A percentile compares a stretch with the other conserved stretches of the same genome.
These are phyloP conservation scores for Pisolithus tinctorius DNA, from an alignment of 768 basidiomycete species.

Conservation along the genomic window DNA sequence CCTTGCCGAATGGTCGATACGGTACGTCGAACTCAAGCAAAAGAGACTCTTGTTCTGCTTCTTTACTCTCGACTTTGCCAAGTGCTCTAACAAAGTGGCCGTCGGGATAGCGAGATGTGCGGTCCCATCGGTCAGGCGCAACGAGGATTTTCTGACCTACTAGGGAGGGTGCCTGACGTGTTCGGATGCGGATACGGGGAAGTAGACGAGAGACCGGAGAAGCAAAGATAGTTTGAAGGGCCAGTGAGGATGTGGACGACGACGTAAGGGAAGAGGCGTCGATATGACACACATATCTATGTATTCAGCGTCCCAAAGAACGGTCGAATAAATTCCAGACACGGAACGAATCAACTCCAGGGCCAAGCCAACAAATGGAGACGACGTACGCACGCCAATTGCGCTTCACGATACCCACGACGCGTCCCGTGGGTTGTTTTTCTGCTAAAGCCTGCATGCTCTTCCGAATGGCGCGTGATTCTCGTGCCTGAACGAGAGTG, in stretches of 20 bases:
- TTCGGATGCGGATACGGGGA: slow-evolving; percentile 90
- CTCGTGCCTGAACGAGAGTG: background rate
- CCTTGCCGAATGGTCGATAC: slow-evolving; percentile 93
- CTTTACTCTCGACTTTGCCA: slow-evolving; percentile 88
- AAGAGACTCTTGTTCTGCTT: slow-evolving; percentile 92
- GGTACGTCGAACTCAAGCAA: slow-evolving; percentile 94
- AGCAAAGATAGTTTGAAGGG: slow-evolving; percentile 89
- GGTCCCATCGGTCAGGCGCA: slow-evolving; percentile 89
- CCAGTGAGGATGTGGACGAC: slow-evolving; percentile 67
- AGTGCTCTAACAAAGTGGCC: slow-evolving; percentile 94
- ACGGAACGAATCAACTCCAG: background rate
- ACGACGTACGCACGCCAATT: slow-evolving; percentile 86
- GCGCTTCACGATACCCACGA: slow-evolving; percentile 89
- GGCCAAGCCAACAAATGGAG: slow-evolving; percentile 1
- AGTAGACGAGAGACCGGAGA: slow-evolving; percentile 87
- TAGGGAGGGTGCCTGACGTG: slow-evolving; percentile 86
- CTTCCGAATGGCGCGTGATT: background rate
- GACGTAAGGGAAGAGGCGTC: slow-evolving; percentile 85
- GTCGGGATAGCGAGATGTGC: slow-evolving; percentile 85
- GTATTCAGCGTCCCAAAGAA: background rate
- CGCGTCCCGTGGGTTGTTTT: slow-evolving; percentile 84
- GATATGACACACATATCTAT: slow-evolving; percentile 89
- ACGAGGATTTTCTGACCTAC: slow-evolving; percentile 94
- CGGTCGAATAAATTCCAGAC: background rate
- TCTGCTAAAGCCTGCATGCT: slow-evolving; percentile 32